Base-by-base conservation (phyloP, 2,329 filamentous ascomycete species). In the Anisogramma anomala region DNA sequence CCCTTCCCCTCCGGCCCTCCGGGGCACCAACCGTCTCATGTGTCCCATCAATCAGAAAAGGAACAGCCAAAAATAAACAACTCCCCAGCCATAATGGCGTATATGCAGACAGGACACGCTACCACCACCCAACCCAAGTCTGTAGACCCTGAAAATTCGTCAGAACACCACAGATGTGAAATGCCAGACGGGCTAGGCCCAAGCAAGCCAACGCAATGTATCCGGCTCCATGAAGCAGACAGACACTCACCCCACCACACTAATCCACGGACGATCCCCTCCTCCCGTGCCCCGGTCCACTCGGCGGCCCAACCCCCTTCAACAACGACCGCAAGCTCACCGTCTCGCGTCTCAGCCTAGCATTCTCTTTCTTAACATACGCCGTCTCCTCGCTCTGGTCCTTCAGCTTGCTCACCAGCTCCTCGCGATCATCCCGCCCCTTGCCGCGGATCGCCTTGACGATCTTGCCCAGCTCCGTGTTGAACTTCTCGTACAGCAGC, bases 401-500 rank as follows among this genome's bases (percentile, higher is more conserved):
- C 50, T 74, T 80, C 45, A 94, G 58, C 55, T 78, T 77, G 26
- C 64, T 64, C 54, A 87, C 71, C 45, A 94, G 62, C 52, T 89
- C 84, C 52, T 87, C 83, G 52, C 84, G 83, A 9, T 84, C 85
- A 31, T 85, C 82, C 36, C 82, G 81, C 3, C 77, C 75, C 50
- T 80, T 81, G 46, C 74, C 74, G 58, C 77, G 77, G 35, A 91
- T 70, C 30, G 81, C 84, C 58, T 77, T 82, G 32, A 87, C 70
- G 46, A 95, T 84, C 65, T 83, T 86, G 52, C 77, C 82, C 35
- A 96, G 65, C 62, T 95, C 89, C n/a, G 78, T 75, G 54, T 95
- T 94, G 67, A 95, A 94, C 46, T 80, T 81, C 50, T 89, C 83
- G 59, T 95, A 95, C 41, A 96, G 68, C 22, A 89, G 74, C 62